phyloP scores from a whole-genome alignment of 2,329 filamentous ascomycete species.

The Hypoxylon sp. region DNA sequence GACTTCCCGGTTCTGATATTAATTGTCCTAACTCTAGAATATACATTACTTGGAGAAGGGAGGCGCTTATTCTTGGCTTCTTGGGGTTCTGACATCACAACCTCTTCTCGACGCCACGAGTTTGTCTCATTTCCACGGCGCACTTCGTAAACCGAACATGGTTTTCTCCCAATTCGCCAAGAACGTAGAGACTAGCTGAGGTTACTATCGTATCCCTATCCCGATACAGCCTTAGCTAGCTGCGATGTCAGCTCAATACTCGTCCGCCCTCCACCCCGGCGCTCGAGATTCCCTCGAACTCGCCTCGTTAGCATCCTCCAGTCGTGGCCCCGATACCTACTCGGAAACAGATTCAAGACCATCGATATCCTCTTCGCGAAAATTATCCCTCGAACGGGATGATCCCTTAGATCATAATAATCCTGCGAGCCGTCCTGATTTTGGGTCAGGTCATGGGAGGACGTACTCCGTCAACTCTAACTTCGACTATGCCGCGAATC shows the following conservation, averaged over 20 bases:
- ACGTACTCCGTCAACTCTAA: constrained; percentile 92
- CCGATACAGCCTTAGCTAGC: constrained; percentile 27
- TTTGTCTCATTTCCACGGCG: constrained; percentile 15
- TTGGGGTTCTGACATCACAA: constrained; percentile 41
- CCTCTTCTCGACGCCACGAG: constrained; percentile 18
- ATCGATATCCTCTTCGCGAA: constrained; percentile 93
- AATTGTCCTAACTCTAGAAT: constrained; percentile 8
- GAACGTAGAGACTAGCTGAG: constrained; percentile 34
- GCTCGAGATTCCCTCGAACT: constrained; percentile 95
- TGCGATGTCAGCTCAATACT: constrained; percentile 61
- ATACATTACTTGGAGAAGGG: constrained; percentile 6
- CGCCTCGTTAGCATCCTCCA: constrained; percentile 91
- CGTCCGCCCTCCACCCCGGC: constrained; percentile 61
- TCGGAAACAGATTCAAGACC: constrained; percentile 81
- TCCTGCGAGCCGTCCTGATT: constrained; percentile 61
- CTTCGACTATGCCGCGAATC: constrained; percentile 94
- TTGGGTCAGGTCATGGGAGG: constrained; percentile 68
- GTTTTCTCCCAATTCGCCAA: constrained; percentile 27
- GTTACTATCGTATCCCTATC: constrained; percentile 14
- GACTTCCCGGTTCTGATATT: constrained; percentile 9
- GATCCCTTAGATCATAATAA: constrained; percentile 80
- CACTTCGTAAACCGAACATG: constrained; percentile 40
- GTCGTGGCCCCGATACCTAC: constrained; percentile 72
- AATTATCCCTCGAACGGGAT: constrained; percentile 88
- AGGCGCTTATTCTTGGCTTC: constrained; percentile 23